These are phyloP conservation scores for Rhodotorula mucilaginosa DNA, from an alignment of 1,284 basidiomycete species.

Conservation along the genomic window DNA sequence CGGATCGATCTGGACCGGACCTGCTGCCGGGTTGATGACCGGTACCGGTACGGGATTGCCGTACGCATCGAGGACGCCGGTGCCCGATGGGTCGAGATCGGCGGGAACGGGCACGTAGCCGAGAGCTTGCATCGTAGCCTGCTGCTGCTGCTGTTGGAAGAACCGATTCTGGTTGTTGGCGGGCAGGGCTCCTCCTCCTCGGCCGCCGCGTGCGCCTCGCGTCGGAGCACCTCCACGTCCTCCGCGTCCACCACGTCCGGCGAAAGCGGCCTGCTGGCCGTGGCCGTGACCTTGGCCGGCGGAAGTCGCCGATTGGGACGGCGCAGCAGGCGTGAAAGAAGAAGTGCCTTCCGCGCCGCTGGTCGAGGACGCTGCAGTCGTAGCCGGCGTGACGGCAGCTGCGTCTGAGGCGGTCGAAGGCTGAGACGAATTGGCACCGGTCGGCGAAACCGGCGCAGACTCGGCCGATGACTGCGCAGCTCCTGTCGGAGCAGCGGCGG, in stretches of 20 bases:
- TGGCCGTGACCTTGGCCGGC: neutral
- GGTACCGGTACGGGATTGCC: conserved; percentile 19
- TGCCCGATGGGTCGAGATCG: conserved; percentile 15
- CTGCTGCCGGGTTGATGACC: neutral
- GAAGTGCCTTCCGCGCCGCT: conserved; percentile 1
- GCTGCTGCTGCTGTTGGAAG: conserved; percentile 17
- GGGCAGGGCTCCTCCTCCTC: neutral
- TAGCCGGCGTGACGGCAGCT: neutral
- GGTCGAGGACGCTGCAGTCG: neutral
- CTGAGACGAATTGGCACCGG: conserved; percentile 10
- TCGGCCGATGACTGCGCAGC: conserved; percentile 4
- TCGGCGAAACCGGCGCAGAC: conserved; percentile 10
- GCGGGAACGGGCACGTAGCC: conserved; percentile 22
- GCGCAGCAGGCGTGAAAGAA: conserved; percentile 6
- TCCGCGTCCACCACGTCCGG: conserved; percentile 11
- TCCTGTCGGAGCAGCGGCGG: neutral
- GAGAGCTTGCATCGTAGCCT: conserved; percentile 11
- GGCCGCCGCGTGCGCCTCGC: conserved; percentile 3
- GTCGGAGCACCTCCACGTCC: conserved; percentile 4
- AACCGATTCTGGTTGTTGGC: conserved; percentile 7
- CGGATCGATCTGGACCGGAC: conserved; percentile 26
- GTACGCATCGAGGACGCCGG: conserved; percentile 20
- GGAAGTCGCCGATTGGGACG: neutral
- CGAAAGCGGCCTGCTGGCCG: neutral
- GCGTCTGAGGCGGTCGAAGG: conserved; percentile 7